Evolutionary conservation across 2,329 filamentous ascomycete species (phyloP).

Genomic region (Domatiomyces globalis): DNA sequence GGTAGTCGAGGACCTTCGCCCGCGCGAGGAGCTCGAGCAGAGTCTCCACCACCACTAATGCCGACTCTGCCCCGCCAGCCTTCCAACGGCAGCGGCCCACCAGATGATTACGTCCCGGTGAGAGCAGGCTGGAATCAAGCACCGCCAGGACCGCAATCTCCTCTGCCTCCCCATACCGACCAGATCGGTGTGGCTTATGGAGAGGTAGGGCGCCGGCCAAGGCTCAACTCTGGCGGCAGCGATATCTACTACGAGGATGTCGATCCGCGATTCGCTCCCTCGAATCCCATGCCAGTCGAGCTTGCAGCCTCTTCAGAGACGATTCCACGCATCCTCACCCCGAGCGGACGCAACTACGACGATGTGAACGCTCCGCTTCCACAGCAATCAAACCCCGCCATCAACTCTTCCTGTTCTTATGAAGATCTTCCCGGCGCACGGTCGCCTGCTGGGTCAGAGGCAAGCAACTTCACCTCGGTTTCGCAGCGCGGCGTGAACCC

Average conservation of each 20-base stretch:
- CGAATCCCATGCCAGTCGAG: constrained; percentile 22
- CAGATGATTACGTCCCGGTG: constrained; percentile 36
- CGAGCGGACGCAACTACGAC: background rate
- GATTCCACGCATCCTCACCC: background rate
- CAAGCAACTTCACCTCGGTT: constrained; percentile 77
- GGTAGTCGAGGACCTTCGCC: constrained; percentile 15
- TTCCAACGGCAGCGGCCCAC: background rate
- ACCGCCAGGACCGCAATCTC: constrained; percentile 21
- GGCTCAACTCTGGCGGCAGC: constrained; percentile 20
- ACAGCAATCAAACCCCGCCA: constrained; percentile 27
- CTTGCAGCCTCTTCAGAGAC: background rate
- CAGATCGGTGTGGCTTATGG: constrained; percentile 32
- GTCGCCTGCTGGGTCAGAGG: constrained; percentile 64
- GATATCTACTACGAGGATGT: constrained; percentile 78
- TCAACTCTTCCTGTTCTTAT: constrained; percentile 28
- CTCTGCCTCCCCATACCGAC: constrained; percentile 33
- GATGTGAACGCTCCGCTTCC: constrained; percentile 14
- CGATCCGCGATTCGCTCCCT: constrained; percentile 63
- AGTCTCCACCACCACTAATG: constrained; percentile 43
- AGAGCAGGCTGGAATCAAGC: constrained; percentile 43
- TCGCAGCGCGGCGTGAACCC: constrained; percentile 81
- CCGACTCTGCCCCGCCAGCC: constrained; percentile 7
- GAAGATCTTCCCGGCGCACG: constrained; percentile 52
- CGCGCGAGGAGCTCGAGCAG: constrained; percentile 38
- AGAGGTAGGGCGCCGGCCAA: constrained; percentile 18